Percentiles rank a stretch among this genome's conserved stretches.
Conservation (phyloP, 345 rosid species). For the Aegle marmelos region DNA sequence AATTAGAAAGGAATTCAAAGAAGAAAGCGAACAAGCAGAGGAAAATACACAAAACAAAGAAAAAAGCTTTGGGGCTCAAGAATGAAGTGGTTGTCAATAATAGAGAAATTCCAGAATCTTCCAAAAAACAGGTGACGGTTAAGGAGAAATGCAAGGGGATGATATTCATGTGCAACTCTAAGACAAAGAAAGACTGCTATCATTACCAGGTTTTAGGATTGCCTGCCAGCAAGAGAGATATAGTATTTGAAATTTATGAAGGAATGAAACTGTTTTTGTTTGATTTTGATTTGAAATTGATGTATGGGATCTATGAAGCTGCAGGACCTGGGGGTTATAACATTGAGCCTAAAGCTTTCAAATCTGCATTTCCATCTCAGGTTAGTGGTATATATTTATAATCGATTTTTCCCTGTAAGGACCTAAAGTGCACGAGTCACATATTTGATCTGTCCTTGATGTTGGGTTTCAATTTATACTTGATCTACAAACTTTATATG, state of each 20-base stretch:
- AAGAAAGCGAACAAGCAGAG: conserved; percentile 10
- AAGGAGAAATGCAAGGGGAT: conserved; percentile 15
- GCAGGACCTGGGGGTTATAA: conserved; percentile 33
- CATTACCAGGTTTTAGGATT: conserved; percentile 30
- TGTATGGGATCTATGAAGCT: conserved; percentile 33
- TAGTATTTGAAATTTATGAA: conserved; percentile 18
- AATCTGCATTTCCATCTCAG: conserved; percentile 31
- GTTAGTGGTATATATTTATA: conserved; percentile 14
- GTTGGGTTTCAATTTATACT: not conserved
- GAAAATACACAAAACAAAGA: conserved; percentile 7
- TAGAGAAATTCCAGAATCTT: conserved; percentile 8
- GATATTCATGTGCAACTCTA: conserved; percentile 37
- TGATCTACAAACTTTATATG: not conserved
- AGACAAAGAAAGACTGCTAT: conserved; percentile 31
- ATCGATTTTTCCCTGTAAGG: not conserved
- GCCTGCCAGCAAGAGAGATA: conserved; percentile 30
- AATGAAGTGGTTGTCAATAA: conserved; percentile 3
- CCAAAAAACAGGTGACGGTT: not conserved
- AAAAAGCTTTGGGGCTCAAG: not conserved
- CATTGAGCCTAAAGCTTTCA: conserved; percentile 30
- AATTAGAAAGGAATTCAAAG: not conserved
- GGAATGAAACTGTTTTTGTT: conserved; percentile 36
- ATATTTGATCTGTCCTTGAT: not conserved
- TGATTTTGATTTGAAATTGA: conserved; percentile 24
- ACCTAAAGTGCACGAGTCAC: not conserved